These are phyloP conservation scores for Geotrichum histeridarum DNA, from an alignment of 1,139 yeast genomes.

Conservation along the genomic window DNA sequence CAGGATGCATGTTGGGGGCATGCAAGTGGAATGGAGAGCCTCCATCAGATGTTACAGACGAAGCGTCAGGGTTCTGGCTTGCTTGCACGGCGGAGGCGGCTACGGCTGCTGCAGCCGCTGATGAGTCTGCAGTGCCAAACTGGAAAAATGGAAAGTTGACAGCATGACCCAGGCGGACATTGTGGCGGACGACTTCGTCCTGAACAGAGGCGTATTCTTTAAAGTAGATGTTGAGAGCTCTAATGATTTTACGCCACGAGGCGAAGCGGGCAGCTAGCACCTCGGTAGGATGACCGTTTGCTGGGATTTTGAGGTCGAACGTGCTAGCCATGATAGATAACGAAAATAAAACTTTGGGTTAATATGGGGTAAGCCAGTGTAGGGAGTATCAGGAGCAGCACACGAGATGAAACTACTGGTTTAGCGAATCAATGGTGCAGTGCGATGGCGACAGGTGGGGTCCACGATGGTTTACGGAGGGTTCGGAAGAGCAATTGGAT, in stretches of 20 bases:
- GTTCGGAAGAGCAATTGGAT: too few species aligned
- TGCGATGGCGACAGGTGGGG: too few species aligned
- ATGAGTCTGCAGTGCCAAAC: constrained; percentile 22
- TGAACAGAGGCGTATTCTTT: constrained; percentile 78
- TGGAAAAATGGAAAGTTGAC: constrained; percentile 52
- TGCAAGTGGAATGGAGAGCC: constrained; percentile 17
- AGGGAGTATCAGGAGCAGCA: constrained; percentile 41
- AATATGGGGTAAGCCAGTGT: constrained; percentile 50
- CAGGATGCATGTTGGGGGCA: constrained; percentile 20
- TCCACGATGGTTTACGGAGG: too few species aligned
- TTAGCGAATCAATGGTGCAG: too few species aligned
- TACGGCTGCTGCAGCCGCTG: constrained; percentile 20
- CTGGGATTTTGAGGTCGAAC: constrained; percentile 39
- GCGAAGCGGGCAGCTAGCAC: constrained; percentile 75
- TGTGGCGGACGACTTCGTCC: constrained; percentile 82
- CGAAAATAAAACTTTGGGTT: constrained; percentile 35
- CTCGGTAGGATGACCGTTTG: constrained; percentile 73
- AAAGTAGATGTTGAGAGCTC: constrained; percentile 67
- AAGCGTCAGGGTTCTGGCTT: constrained; percentile 8
- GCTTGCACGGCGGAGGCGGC: constrained; percentile 16
- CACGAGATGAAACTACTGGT: too few species aligned
- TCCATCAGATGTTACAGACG: constrained; percentile 8
- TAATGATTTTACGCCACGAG: constrained; percentile 79
- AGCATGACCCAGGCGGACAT: constrained; percentile 74
- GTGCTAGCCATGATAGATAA: constrained; percentile 1